Percentiles rank a stretch among this genome's conserved stretches.
Conservation (phyloP, 106 monocot genomes). For the Iris macrosiphon region DNA sequence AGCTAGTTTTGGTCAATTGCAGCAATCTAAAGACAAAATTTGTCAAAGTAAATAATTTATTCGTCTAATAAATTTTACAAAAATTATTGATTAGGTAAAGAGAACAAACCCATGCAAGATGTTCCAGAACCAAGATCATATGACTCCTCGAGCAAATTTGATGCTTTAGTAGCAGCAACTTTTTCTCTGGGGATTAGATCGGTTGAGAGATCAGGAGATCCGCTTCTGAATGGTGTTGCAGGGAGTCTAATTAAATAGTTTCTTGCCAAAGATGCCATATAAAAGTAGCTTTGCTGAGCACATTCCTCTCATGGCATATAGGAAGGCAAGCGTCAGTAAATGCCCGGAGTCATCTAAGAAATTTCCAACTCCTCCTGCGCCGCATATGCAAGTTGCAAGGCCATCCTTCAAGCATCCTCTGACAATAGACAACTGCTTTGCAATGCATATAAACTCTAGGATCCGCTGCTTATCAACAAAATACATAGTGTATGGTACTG, state of each 20-base stretch:
- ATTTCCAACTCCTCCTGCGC: constrained; percentile 97
- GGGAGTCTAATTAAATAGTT: constrained; percentile 67
- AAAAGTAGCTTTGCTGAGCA: constrained; percentile 69
- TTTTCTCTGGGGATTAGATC: constrained; percentile 31
- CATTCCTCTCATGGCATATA: constrained; percentile 97
- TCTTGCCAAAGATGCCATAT: constrained; percentile 88
- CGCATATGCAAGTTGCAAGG: constrained; percentile 53
- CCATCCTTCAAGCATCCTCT: constrained; percentile 51
- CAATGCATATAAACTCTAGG: constrained; percentile 33
- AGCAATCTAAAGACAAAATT: constrained; percentile 54
- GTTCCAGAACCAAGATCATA: constrained; percentile 81
- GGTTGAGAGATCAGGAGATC: constrained; percentile 12
- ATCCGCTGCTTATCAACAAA: constrained; percentile 29
- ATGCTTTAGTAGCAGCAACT: constrained; percentile 79
- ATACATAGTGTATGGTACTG: constrained; percentile 22
- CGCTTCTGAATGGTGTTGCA: constrained; percentile 8
- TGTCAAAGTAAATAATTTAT: background rate
- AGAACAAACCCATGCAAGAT: constrained; percentile 90
- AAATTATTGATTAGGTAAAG: background rate
- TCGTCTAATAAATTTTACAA: background rate
- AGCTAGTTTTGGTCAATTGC: constrained; percentile 82
- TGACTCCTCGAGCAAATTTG: constrained; percentile 81
- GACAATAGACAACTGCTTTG: constrained; percentile 29
- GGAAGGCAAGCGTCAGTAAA: constrained; percentile 94
- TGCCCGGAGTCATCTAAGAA: constrained; percentile 91